Evolutionary conservation across 108 stramenopile species (phyloP).

Genomic region (Thalassiosira profunda): DNA sequence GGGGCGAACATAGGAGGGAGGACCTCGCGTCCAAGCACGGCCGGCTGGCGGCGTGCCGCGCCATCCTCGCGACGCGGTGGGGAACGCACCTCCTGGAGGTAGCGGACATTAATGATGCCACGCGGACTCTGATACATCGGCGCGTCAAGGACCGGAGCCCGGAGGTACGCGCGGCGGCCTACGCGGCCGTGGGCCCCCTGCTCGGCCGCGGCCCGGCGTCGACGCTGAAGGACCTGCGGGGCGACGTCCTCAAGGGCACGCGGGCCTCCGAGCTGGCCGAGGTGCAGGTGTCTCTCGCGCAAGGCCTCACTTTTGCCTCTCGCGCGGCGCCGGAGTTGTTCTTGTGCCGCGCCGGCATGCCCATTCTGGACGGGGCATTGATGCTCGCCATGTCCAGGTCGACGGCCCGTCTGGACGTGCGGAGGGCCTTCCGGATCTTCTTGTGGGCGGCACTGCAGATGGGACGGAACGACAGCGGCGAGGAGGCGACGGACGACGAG

Average conservation of each 20-base stretch:
- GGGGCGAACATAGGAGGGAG: conserved; percentile 8
- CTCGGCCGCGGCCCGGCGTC: conserved; percentile 20
- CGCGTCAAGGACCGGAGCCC: conserved; percentile 38
- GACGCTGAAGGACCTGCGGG: conserved; percentile 41
- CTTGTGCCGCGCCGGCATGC: conserved; percentile 50
- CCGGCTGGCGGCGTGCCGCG: conserved; percentile 31
- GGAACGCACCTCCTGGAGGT: conserved; percentile 32
- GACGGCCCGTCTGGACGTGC: conserved; percentile 29
- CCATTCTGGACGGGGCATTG: conserved; percentile 59
- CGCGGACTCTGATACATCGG: conserved; percentile 20
- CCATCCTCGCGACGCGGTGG: conserved; percentile 33
- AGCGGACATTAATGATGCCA: conserved; percentile 39
- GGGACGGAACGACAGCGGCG: neutral
- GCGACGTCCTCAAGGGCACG: conserved; percentile 53
- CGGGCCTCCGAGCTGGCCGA: conserved; percentile 46
- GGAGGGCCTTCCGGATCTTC: conserved; percentile 51
- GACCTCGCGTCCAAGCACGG: conserved; percentile 39
- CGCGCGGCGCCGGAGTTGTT: conserved; percentile 39
- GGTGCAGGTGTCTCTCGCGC: conserved; percentile 53
- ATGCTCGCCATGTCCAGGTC: conserved; percentile 54
- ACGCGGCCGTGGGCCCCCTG: conserved; percentile 42
- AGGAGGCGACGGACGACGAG: neutral
- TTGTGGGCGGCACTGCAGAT: conserved; percentile 55
- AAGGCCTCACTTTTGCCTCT: conserved; percentile 39
- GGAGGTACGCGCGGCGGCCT: conserved; percentile 46